Evolutionary conservation across 345 rosid species (phyloP).

Genomic region (Hibiscus trionum): DNA sequence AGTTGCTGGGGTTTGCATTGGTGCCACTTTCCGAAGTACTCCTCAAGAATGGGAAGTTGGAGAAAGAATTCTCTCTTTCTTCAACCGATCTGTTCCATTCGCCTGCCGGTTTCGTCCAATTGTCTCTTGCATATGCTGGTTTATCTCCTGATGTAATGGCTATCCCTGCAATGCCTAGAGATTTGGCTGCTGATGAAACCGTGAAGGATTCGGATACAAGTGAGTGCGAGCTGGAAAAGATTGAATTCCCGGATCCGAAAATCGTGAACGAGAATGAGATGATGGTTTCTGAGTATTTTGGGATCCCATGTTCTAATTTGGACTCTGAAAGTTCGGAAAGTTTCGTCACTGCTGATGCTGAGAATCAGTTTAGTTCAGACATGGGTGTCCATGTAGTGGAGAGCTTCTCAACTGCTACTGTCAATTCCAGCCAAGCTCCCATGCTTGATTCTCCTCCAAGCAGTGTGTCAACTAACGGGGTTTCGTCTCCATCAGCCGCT

Average conservation of each 20-base stretch:
- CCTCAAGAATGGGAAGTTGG: slow-evolving; percentile 59
- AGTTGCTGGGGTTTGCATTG: slow-evolving; percentile 79
- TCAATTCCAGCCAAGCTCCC: slow-evolving; percentile 41
- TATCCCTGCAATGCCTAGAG: slow-evolving; percentile 43
- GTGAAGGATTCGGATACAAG: slow-evolving; percentile 36
- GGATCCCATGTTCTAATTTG: slow-evolving; percentile 43
- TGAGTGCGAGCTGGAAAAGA: slow-evolving; percentile 65
- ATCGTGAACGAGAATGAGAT: slow-evolving; percentile 79
- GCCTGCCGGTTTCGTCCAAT: slow-evolving; percentile 89
- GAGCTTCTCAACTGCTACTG: slow-evolving; percentile 37
- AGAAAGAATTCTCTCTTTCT: slow-evolving; percentile 90
- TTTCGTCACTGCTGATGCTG: slow-evolving; percentile 52
- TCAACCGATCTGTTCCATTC: slow-evolving; percentile 94
- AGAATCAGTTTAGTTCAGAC: slow-evolving; percentile 41
- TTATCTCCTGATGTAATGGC: slow-evolving; percentile 80
- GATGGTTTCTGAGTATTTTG: slow-evolving; percentile 93
- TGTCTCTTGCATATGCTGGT: slow-evolving; percentile 75
- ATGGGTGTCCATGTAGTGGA: slow-evolving; percentile 34
- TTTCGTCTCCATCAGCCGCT: slow-evolving; percentile 57
- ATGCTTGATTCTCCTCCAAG: slow-evolving; percentile 72
- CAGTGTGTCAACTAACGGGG: slow-evolving; percentile 68
- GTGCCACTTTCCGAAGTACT: slow-evolving; percentile 87
- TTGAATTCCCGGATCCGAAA: slow-evolving; percentile 96
- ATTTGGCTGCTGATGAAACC: slow-evolving; percentile 32
- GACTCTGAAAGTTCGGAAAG: slow-evolving; percentile 69